phyloP scores from a whole-genome alignment of 805 yeast genomes.

The Tetrapisispora taiwanensis region DNA sequence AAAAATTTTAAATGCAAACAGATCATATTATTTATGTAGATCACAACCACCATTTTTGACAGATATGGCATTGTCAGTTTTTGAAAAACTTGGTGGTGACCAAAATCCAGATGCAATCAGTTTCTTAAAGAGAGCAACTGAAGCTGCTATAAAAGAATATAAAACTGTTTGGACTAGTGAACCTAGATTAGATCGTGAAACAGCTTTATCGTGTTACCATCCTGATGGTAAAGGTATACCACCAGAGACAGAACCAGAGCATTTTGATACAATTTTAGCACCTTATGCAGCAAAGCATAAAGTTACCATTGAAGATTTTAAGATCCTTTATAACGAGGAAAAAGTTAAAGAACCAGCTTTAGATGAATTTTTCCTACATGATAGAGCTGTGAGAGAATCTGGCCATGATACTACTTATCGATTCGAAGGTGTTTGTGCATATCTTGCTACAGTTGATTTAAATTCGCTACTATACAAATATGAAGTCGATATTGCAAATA shows the following conservation, averaged over 20 bases:
- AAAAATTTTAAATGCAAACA: slow-evolving; percentile 85
- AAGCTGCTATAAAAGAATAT: slow-evolving; percentile 83
- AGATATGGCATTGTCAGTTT: slow-evolving; percentile 74
- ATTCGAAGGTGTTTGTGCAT: slow-evolving; percentile 80
- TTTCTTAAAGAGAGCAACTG: slow-evolving; percentile 52
- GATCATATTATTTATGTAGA: slow-evolving; percentile 81
- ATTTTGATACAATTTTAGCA: slow-evolving; percentile 59
- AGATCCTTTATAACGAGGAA: slow-evolving; percentile 57
- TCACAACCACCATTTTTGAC: slow-evolving; percentile 96
- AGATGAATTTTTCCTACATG: slow-evolving; percentile 84
- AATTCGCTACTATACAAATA: slow-evolving; percentile 81
- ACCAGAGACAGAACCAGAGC: slow-evolving; percentile 90
- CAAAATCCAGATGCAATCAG: slow-evolving; percentile 42
- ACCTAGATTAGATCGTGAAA: slow-evolving; percentile 62
- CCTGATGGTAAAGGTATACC: slow-evolving; percentile 92
- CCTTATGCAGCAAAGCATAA: slow-evolving; percentile 61
- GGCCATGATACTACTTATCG: slow-evolving; percentile 94
- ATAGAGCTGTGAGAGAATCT: slow-evolving; percentile 88
- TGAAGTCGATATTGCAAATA: slow-evolving; percentile 70
- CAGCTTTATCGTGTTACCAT: slow-evolving; percentile 82
- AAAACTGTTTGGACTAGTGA: slow-evolving; percentile 62
- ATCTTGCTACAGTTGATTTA: slow-evolving; percentile 82
- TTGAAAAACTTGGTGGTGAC: slow-evolving; percentile 44
- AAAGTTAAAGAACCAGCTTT: slow-evolving; percentile 61
- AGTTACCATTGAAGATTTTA: slow-evolving; percentile 51